These are phyloP conservation scores for Phytopythium boreale DNA, from an alignment of 352 stramenopile species.

Conservation along the genomic window DNA sequence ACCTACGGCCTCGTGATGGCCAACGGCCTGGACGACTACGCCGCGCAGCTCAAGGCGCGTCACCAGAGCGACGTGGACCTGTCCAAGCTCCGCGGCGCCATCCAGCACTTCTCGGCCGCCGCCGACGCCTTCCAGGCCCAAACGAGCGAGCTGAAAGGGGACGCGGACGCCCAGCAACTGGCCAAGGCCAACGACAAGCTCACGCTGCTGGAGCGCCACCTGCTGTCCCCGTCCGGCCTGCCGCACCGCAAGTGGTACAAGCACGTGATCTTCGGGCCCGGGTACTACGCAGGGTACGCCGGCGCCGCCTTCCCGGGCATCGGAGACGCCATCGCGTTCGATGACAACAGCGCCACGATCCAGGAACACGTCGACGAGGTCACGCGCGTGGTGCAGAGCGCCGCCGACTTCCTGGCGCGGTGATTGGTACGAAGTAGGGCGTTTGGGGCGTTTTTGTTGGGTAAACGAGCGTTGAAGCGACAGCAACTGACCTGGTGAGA, in stretches of 20 bases:
- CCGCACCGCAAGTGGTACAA: conserved; percentile 40
- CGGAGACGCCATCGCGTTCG: conserved; percentile 29
- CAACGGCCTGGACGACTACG: conserved; percentile 33
- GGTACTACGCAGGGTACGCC: conserved; percentile 39
- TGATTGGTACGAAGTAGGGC: not conserved
- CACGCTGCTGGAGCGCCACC: conserved; percentile 31
- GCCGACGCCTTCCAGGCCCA: conserved; percentile 26
- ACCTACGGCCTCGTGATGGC: conserved; percentile 60
- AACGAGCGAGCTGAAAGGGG: conserved; percentile 14
- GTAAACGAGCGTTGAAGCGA: too few species aligned
- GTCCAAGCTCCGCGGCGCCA: conserved; percentile 12
- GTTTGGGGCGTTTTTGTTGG: not conserved
- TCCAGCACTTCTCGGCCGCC: conserved; percentile 18
- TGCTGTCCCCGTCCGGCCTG: conserved; percentile 28
- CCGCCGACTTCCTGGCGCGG: conserved; percentile 25
- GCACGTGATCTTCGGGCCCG: conserved; percentile 43
- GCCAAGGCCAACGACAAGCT: conserved; percentile 31
- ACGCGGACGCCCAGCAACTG: not conserved
- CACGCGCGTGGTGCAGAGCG: conserved; percentile 17
- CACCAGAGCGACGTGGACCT: conserved; percentile 29
- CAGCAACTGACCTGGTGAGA: too few species aligned
- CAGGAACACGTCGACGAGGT: conserved; percentile 36
- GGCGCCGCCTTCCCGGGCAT: conserved; percentile 39
- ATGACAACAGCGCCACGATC: conserved; percentile 24
- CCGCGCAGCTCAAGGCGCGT: conserved; percentile 22